Conservation (phyloP, 1,139 yeast genomes). For the Pichia sp. region DNA sequence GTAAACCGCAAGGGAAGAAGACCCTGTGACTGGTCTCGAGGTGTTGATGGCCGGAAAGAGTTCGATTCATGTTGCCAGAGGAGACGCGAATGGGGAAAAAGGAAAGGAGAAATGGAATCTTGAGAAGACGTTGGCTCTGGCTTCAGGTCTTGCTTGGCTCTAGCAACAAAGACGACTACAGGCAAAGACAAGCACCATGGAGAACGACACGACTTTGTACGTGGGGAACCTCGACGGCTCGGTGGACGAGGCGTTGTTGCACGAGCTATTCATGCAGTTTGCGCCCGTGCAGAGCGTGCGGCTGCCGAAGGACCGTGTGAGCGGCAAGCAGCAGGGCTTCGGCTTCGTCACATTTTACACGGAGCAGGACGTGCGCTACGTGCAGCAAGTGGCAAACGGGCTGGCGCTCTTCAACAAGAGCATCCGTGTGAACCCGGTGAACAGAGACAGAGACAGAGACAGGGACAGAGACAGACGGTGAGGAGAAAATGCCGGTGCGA, state of each 20-base stretch:
- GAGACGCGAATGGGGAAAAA: neutral
- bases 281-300: slow-evolving; percentile 72
- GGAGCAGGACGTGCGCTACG: slow-evolving; percentile 67
- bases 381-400: slow-evolving; percentile 56
- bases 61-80: neutral
- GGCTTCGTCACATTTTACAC: slow-evolving; percentile 78
- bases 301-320: slow-evolving; percentile 75
- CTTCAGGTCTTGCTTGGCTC: too few species aligned
- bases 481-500: neutral
- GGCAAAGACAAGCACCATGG: neutral
- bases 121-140: too few species aligned
- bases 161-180: too few species aligned
- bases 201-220: slow-evolving; percentile 48
- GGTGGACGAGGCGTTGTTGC: slow-evolving; percentile 63
- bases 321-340: slow-evolving; percentile 74
- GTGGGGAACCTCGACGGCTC: slow-evolving; percentile 79
- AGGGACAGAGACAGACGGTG: neutral
- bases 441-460: neutral
- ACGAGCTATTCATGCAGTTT: slow-evolving; percentile 80
- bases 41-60: too few species aligned
- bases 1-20: too few species aligned
- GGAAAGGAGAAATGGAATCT: neutral
- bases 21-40: too few species aligned
- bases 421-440: slow-evolving; percentile 56
- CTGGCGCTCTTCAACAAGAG: slow-evolving; percentile 61